Base-by-base conservation (phyloP, 208 protist species). In the Acanthamoeba triangularis region DNA sequence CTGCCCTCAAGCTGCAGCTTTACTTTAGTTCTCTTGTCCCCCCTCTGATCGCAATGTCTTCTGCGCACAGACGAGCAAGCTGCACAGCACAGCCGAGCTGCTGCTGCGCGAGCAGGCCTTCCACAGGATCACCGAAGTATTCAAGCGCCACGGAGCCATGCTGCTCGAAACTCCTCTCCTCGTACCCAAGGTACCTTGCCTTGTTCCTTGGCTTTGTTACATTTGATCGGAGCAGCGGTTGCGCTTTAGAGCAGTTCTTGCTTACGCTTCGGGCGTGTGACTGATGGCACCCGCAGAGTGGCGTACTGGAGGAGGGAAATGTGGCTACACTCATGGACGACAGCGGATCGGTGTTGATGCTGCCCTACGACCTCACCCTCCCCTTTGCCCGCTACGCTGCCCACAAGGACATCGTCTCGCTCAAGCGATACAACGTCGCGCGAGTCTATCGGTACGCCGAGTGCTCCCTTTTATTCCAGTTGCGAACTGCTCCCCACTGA, bases 311-410 rank as follows among this genome's bases (percentile, higher is more conserved):
- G 63, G 59, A 93, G 61, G 87, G 59, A 20, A 92, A 72, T 11
- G 69, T 95, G 14, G 95, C 94, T 0, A 90, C 72, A 4, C 88
- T 97, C 7, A 78, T 97, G 16, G 96, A 97, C 72, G 95, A 96
- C 41, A 90, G 78, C 67, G 95, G 96, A 11, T 95, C 93, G 2
- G 74, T 96, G 10, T 30, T 97, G 28, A 54, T 90, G 44, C 54
- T 97, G 37, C 95, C 94, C 11, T 96, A 95, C 61, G 95, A 97
- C 47, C 76, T 97, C 4, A 97, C 96, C 7, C 37, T 96, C 14
- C 96, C 96, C 14, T 97, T 96, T 95, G 96, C 96, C 47, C 63
- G 96, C 49, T 95, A 96, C 41, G 93, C 67, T 16, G 84, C 84
- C 3, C 59, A 90, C 61, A 72, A 90, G 35, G 67, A 87, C 44